Percentiles rank a stretch among this genome's conserved stretches.
These are phyloP conservation scores for Yamagishiella unicocca DNA, from an alignment of 139 green algal species.

Conservation along the genomic window DNA sequence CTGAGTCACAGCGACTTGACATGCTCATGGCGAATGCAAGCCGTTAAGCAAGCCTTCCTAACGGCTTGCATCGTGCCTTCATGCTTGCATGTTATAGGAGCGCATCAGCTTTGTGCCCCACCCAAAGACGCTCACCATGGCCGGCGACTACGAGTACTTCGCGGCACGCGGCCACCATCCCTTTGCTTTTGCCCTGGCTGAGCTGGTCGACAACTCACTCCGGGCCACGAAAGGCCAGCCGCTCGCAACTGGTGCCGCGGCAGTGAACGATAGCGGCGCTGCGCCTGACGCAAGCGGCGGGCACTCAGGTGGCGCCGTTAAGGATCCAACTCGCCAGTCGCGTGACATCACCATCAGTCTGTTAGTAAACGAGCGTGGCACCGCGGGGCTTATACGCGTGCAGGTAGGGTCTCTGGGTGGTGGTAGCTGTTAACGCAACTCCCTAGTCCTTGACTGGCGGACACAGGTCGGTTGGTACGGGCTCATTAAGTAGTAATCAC, in stretches of 20 bases:
- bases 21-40: too few relatives aligned
- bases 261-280: neutral
- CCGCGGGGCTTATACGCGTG: conserved; percentile 29
- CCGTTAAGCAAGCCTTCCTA: too few relatives aligned
- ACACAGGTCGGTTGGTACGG: too few relatives aligned
- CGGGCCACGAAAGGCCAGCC: conserved; percentile 68
- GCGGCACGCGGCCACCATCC: conserved; percentile 78
- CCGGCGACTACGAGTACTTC: conserved; percentile 91
- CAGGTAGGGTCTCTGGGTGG: conserved; percentile 43
- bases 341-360: conserved; percentile 72
- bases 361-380: conserved; percentile 50
- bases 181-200: conserved; percentile 84
- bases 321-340: neutral
- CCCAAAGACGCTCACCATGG: conserved; percentile 87
- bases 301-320: too few relatives aligned
- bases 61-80: too few relatives aligned
- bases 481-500: too few relatives aligned
- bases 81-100: conserved; percentile 56
- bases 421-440: too few relatives aligned
- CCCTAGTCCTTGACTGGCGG: too few relatives aligned
- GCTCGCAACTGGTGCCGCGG: neutral
- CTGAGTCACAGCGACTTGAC: too few relatives aligned
- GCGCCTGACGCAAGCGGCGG: too few relatives aligned
- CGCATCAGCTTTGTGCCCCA: conserved; percentile 84
- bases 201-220: conserved; percentile 89